Conservation (phyloP, 2,329 filamentous ascomycete genomes). For the Trichoderma breve region DNA sequence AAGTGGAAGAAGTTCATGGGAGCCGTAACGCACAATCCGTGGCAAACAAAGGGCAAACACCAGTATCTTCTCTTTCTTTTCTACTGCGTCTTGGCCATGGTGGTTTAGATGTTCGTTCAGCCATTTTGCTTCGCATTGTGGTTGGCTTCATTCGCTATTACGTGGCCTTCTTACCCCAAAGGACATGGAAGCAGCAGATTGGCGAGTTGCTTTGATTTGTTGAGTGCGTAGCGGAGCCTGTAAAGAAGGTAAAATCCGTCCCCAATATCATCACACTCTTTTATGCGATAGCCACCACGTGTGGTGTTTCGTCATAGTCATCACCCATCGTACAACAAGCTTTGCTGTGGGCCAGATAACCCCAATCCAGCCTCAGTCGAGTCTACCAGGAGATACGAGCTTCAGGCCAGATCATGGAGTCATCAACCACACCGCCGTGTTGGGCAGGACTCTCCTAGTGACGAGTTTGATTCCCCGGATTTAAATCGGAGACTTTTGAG, state of each 20-base stretch:
- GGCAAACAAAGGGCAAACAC: neutral
- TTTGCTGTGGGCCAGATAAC: neutral
- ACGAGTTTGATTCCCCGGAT: neutral
- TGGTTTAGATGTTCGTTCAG: neutral
- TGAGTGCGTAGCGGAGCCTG: neutral
- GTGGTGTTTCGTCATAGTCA: neutral
- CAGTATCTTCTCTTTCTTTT: neutral
- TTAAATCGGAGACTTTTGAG: neutral
- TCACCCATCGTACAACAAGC: neutral
- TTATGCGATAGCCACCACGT: neutral
- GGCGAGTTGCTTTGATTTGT: neutral
- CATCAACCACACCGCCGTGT: neutral
- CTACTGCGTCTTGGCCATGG: neutral
- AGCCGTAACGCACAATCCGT: neutral
- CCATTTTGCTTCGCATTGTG: neutral
- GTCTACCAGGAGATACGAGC: neutral
- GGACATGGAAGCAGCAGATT: neutral
- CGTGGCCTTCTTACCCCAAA: neutral
- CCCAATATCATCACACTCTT: neutral
- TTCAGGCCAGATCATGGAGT: neutral
- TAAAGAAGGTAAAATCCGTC: neutral
- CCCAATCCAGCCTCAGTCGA: neutral
- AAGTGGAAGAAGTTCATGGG: neutral
- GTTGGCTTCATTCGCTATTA: neutral
- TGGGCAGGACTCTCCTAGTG: neutral